These are phyloP conservation scores for Myrica gale DNA, from an alignment of 306 rosid species.

Conservation along the genomic window DNA sequence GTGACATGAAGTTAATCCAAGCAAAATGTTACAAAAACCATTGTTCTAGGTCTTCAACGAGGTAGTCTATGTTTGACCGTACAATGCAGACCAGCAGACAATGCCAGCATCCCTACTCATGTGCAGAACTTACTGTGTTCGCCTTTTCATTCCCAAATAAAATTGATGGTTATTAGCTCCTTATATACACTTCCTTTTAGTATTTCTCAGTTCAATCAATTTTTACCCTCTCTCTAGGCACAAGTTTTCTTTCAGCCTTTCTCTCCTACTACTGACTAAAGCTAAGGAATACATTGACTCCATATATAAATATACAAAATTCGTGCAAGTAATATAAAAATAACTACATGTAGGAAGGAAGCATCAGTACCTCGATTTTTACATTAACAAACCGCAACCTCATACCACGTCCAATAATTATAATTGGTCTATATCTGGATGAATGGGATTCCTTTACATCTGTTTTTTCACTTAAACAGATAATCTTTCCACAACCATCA, in stretches of 20 bases:
- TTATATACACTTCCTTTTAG: not conserved
- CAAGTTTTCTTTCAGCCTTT: not conserved
- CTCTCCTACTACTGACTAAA: not conserved
- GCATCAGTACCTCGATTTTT: constrained; percentile 75
- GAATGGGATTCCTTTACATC: constrained; percentile 54
- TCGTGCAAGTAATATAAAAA: not conserved
- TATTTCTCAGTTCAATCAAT: not conserved
- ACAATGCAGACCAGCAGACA: not conserved
- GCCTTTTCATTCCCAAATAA: not conserved
- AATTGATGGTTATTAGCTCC: constrained; percentile 8
- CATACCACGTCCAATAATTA: constrained; percentile 81
- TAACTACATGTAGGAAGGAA: constrained; percentile 18
- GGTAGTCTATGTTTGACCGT: not conserved
- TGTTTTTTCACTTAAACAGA: constrained; percentile 64
- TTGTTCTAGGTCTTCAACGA: not conserved
- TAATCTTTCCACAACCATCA: constrained; percentile 90
- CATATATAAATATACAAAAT: not conserved
- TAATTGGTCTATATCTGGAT: constrained; percentile 63
- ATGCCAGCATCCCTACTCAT: not conserved
- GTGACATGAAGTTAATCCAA: not conserved
- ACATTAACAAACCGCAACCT: constrained; percentile 84
- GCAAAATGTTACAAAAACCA: not conserved
- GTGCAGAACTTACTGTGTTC: not conserved
- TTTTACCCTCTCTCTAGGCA: not conserved
- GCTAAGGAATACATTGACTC: not conserved